Conservation (phyloP, 2,329 filamentous ascomycete genomes). For the Xylariaceae sp. region DNA sequence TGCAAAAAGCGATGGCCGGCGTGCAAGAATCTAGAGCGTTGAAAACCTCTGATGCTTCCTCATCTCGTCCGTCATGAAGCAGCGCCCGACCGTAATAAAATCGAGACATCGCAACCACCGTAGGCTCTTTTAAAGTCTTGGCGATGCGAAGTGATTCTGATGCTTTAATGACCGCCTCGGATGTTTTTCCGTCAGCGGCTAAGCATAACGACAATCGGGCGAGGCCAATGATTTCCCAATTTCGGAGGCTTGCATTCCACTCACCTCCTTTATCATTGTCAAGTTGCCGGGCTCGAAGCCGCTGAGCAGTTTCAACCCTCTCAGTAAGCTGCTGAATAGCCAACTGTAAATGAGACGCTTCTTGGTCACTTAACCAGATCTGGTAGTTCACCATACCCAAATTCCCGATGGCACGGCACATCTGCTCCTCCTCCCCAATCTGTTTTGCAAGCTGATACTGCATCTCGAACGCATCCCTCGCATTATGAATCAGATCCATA, state of each 20-base stretch:
- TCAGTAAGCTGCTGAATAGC: constrained; percentile 40
- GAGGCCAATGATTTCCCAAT: constrained; percentile 40
- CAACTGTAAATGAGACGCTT: constrained; percentile 27
- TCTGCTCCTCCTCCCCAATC: constrained; percentile 30
- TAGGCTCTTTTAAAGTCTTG: constrained; percentile 33
- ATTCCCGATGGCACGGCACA: constrained; percentile 46
- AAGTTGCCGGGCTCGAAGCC: not conserved
- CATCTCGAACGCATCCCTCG: constrained; percentile 34
- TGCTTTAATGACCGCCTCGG: constrained; percentile 9
- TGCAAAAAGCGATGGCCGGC: constrained; percentile 47
- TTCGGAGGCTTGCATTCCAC: not conserved
- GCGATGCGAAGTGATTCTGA: constrained; percentile 14
- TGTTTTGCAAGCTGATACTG: constrained; percentile 42
- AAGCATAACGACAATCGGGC: constrained; percentile 46
- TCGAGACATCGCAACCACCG: constrained; percentile 40
- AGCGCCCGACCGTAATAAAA: constrained; percentile 45
- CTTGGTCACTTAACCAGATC: constrained; percentile 32
- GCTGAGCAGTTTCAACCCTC: constrained; percentile 28
- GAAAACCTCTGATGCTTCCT: constrained; percentile 41
- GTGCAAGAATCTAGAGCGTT: constrained; percentile 38
- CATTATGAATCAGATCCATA: constrained; percentile 39
- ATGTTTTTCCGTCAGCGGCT: constrained; percentile 25
- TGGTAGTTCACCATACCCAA: constrained; percentile 48
- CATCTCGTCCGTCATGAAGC: constrained; percentile 30
- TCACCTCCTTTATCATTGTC: not conserved